Percentiles rank a stretch among this genome's conserved stretches.
Evolutionary conservation across 352 stramenopile species (phyloP).

Genomic region (Pythium graminicola): DNA sequence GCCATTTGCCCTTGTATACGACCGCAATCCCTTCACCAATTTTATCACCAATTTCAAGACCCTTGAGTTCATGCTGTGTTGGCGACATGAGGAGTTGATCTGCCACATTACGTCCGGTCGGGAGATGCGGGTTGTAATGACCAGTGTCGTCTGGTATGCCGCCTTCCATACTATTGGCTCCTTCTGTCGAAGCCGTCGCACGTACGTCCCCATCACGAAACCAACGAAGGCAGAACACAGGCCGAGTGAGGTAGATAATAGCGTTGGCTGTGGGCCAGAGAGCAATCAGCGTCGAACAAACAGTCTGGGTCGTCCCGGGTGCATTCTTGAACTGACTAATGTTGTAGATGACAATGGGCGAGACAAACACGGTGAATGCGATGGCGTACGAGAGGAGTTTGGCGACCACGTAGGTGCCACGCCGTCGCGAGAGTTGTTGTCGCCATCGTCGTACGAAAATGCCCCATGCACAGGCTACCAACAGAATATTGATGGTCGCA

Average conservation of each 20-base stretch:
- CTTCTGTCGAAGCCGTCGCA: background rate
- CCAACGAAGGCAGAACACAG: slow-evolving; percentile 46
- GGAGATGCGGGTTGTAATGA: slow-evolving; percentile 18
- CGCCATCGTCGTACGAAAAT: slow-evolving; percentile 52
- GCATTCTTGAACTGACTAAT: slow-evolving; percentile 36
- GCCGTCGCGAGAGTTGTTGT: slow-evolving; percentile 24
- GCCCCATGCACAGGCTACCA: slow-evolving; percentile 53
- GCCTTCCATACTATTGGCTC: slow-evolving; percentile 8
- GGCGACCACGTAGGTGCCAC: slow-evolving; percentile 59
- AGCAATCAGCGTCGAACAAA: slow-evolving; percentile 45
- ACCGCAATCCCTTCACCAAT: slow-evolving; percentile 81
- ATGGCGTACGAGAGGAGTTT: slow-evolving; percentile 78
- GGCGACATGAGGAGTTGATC: slow-evolving; percentile 21
- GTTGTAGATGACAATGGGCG: slow-evolving; percentile 62
- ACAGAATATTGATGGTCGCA: slow-evolving; percentile 45
- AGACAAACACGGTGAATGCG: slow-evolving; percentile 68
- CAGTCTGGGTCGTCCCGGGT: slow-evolving; percentile 11
- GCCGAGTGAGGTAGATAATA: slow-evolving; percentile 66
- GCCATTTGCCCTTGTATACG: slow-evolving; percentile 95
- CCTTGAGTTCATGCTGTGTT: slow-evolving; percentile 67
- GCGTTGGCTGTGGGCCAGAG: slow-evolving; percentile 78
- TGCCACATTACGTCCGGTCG: background rate
- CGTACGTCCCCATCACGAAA: slow-evolving; percentile 27
- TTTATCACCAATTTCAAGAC: slow-evolving; percentile 74
- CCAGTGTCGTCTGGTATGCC: slow-evolving; percentile 1